Base-by-base conservation (phyloP, 495 filamentous ascomycete genomes). In the Penicillium goetzii region DNA sequence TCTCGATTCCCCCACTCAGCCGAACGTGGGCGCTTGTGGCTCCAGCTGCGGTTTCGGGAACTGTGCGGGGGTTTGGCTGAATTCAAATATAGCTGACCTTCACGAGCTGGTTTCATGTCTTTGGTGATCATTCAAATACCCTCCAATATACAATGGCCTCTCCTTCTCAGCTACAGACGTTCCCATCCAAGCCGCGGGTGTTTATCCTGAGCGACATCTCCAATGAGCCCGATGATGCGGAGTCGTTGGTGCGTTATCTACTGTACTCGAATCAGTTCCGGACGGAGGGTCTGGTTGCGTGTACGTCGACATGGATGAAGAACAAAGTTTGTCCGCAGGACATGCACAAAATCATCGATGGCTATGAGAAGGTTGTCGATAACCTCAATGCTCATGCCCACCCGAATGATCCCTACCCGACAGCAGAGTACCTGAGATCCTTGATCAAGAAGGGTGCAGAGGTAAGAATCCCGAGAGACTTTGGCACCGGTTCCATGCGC, bases 141-240 rank as follows among this genome's bases (percentile, higher is more conserved):
- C 47, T 51, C n/a, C 23, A 5, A 15, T 15, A 8, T 17, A 32
- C 30, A 53, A 64, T 64, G 57, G 57, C 57, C 12, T 56, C 62
- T 52, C 51, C 62, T 8, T 47, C 58, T 9, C 52, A 52, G 38
- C 53, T 60, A 8, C 57, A 51, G 25, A 60, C 57, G 9, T 64
- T 56, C 43, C 28, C 41, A 28, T 56, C 62, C 0, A 63, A 67
- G 12, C 61, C 63, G 14, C 67, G 67, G 14, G 61, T 70, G 0
- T 66, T 70, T 9, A 62, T 68, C 40, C 49, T 70, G 26, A 64
- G 57, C 23, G 71, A 75, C 28, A 75, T 75, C 38, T 62, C 67
- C 40, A 75, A 75, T 49, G 73, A 75, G 41, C 73, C 71, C 25
- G 73, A 74, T 47, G 71, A 75, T 62, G 65, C 69, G 2, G 65